Conservation (phyloP, 805 yeast species). For the Soucietia sequanensis region DNA sequence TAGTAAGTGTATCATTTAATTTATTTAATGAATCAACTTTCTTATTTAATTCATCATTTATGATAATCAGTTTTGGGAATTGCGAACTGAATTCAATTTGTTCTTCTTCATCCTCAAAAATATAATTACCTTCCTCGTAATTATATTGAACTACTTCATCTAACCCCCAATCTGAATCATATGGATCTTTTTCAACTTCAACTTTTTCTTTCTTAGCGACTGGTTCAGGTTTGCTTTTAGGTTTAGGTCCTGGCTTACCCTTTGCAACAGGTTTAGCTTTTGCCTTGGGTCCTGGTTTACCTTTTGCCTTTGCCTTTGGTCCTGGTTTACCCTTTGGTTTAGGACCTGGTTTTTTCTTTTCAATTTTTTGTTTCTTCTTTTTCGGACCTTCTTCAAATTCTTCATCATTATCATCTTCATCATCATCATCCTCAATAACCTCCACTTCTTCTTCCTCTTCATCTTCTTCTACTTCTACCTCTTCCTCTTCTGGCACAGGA, state of each 20-base stretch:
- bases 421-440: constrained; percentile 7
- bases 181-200: constrained; percentile 6
- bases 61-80: constrained; percentile 23
- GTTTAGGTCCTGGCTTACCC: neutral
- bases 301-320: neutral
- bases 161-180: constrained; percentile 45
- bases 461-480: constrained; percentile 14
- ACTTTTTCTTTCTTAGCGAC: constrained; percentile 1
- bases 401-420: constrained; percentile 2
- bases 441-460: constrained; percentile 7
- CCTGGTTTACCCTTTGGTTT: constrained; percentile 1
- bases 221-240: constrained; percentile 2
- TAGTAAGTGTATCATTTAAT: neutral
- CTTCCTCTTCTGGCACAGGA: constrained; percentile 14
- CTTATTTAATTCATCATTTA: constrained; percentile 18
- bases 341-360: neutral
- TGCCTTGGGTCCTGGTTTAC: constrained; percentile 1
- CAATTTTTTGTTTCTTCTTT: constrained; percentile 1
- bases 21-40: constrained; percentile 11
- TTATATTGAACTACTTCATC: constrained; percentile 32
- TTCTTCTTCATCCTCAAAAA: constrained; percentile 30
- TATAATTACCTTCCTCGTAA: constrained; percentile 27
- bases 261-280: constrained; percentile 1
- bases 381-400: neutral
- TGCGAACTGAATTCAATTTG: constrained; percentile 23